Evolutionary conservation across 2,329 filamentous ascomycete species (phyloP).

Genomic region (Pezicula radicicola): DNA sequence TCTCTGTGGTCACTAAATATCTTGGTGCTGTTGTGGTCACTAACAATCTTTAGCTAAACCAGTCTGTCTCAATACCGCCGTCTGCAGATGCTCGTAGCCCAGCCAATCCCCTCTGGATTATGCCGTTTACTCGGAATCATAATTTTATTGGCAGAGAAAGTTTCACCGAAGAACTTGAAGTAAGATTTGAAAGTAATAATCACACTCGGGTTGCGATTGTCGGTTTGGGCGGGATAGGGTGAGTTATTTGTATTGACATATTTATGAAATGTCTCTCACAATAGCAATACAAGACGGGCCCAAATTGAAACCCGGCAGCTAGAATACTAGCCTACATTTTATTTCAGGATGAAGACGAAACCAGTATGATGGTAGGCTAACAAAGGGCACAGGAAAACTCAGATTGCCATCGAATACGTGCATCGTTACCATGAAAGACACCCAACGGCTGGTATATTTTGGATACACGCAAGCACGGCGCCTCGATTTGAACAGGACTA

Average conservation of each 20-base stretch:
- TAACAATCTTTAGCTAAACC: too few relatives aligned
- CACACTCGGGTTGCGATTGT: neutral
- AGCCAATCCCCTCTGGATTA: too few relatives aligned
- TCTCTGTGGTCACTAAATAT: too few relatives aligned
- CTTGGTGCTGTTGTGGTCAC: too few relatives aligned
- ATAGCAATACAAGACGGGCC: too few relatives aligned
- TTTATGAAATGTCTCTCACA: neutral
- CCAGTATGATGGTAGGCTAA: neutral
- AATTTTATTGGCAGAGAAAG: neutral
- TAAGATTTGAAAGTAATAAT: neutral
- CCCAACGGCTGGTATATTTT: conserved; percentile 29
- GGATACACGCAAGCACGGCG: conserved; percentile 16
- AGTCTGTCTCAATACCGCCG: too few relatives aligned
- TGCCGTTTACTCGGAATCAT: neutral
- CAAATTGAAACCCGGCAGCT: too few relatives aligned
- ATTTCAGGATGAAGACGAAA: too few relatives aligned
- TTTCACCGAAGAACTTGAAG: neutral
- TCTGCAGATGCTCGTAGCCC: too few relatives aligned
- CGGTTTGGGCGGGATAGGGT: neutral
- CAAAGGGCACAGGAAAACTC: conserved; percentile 23
- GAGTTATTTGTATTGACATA: neutral
- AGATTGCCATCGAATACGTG: conserved; percentile 30
- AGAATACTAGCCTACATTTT: too few relatives aligned
- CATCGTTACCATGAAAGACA: conserved; percentile 17
- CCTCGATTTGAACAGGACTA: neutral